Percentiles rank a stretch among this genome's conserved stretches.
These are phyloP conservation scores for Beta corolliflora DNA, from an alignment of 179 eudicot genomes.

Conservation along the genomic window DNA sequence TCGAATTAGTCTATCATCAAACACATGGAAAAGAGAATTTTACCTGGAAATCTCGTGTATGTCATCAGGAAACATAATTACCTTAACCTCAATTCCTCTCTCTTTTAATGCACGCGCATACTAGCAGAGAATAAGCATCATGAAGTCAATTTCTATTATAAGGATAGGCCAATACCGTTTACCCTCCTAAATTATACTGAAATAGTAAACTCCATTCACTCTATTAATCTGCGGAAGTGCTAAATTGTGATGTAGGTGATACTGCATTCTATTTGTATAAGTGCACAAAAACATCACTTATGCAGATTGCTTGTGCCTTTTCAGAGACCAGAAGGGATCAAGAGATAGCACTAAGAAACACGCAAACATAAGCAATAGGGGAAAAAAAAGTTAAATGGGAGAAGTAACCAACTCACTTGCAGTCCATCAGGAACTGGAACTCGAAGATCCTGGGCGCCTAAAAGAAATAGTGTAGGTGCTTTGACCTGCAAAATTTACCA, in stretches of 20 bases:
- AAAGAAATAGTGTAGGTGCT: conserved; percentile 73
- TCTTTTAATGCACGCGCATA: conserved; percentile 79
- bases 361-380: too few species aligned
- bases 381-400: not conserved
- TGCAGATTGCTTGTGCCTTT: not conserved
- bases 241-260: not conserved
- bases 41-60: conserved; percentile 64
- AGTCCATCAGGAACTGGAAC: conserved; percentile 75
- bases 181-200: not conserved
- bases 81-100: conserved; percentile 72
- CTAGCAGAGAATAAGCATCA: conserved; percentile 34
- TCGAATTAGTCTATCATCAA: not conserved
- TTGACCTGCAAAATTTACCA: conserved; percentile 58
- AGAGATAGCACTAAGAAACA: not conserved
- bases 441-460: conserved; percentile 79
- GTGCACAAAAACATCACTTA: not conserved
- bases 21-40: not conserved
- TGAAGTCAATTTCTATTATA: not conserved
- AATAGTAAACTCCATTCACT: too few species aligned
- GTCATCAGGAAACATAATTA: conserved; percentile 80
- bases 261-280: not conserved
- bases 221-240: too few species aligned
- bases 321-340: not conserved
- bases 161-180: not conserved
- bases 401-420: conserved; percentile 54